These are phyloP conservation scores for Hypsizygus marmoreus DNA, from an alignment of 768 basidiomycete genomes.

Conservation along the genomic window DNA sequence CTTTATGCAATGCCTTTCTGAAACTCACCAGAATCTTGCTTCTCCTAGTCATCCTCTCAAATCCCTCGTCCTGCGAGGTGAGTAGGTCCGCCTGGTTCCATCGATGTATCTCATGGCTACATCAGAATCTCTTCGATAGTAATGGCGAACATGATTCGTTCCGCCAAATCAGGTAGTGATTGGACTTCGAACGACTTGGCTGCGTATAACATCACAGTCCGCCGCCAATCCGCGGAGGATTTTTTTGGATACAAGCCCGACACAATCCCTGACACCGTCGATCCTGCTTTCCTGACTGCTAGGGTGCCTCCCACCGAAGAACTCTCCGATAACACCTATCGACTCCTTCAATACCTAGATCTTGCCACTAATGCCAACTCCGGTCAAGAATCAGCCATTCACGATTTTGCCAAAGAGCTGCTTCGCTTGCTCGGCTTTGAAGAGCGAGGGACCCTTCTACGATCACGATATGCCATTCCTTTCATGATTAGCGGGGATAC, in stretches of 20 bases:
- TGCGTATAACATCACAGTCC: conserved; percentile 6
- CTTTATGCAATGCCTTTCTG: too few species aligned
- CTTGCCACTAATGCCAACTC: conserved; percentile 12
- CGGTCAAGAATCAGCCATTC: conserved; percentile 7
- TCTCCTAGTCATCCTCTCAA: too few species aligned
- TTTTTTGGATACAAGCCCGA: conserved; percentile 1
- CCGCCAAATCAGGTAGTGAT: conserved; percentile 11
- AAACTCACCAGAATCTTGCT: too few species aligned
- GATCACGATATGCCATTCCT: conserved; percentile 15
- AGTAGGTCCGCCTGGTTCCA: too few species aligned
- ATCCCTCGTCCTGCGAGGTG: too few species aligned
- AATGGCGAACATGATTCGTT: conserved; percentile 5
- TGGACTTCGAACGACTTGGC: conserved; percentile 7
- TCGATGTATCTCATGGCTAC: too few species aligned
- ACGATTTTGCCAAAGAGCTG: conserved; percentile 17
- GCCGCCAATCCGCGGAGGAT: neutral
- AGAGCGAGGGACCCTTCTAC: conserved; percentile 5
- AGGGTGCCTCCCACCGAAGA: conserved; percentile 2
- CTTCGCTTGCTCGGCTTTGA: conserved; percentile 13
- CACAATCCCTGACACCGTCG: neutral
- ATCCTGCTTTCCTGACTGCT: too few species aligned
- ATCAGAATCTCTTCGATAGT: too few species aligned
- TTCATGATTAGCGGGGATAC: conserved; percentile 17
- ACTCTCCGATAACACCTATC: conserved; percentile 15
- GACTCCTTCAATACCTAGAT: conserved; percentile 18